These are phyloP conservation scores for Isabelozyma gotoi DNA, from an alignment of 805 yeast genomes.

Conservation along the genomic window DNA sequence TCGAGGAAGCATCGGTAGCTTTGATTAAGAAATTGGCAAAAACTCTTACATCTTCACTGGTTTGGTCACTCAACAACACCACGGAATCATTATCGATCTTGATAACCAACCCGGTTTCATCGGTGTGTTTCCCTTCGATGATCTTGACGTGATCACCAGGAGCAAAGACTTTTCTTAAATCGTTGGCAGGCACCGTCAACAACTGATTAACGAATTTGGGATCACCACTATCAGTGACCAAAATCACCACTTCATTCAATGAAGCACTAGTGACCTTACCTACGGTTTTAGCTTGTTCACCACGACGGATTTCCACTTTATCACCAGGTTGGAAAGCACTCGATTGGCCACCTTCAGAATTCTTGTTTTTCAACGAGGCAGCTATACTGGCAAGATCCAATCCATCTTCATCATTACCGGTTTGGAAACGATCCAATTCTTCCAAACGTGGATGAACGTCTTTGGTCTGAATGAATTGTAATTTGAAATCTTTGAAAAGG, in stretches of 20 bases:
- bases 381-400: conserved; percentile 86
- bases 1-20: conserved; percentile 78
- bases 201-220: conserved; percentile 52
- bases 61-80: conserved; percentile 84
- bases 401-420: conserved; percentile 75
- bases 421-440: conserved; percentile 79
- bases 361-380: conserved; percentile 68
- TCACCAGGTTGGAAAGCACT: conserved; percentile 86
- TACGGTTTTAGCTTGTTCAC: conserved; percentile 88
- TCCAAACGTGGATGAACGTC: conserved; percentile 84
- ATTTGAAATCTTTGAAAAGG: conserved; percentile 79
- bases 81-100: conserved; percentile 81
- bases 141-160: conserved; percentile 96
- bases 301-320: conserved; percentile 84
- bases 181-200: conserved; percentile 78
- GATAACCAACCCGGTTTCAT: conserved; percentile 94
- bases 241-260: conserved; percentile 51
- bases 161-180: conserved; percentile 79
- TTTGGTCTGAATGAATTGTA: conserved; percentile 77
- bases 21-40: conserved; percentile 88
- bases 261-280: conserved; percentile 76
- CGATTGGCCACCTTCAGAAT: conserved; percentile 24
- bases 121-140: conserved; percentile 84
- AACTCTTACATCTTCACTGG: conserved; percentile 84
- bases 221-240: conserved; percentile 57